Conservation (phyloP, 2,329 filamentous ascomycete species). For the Zasmidium angulare region DNA sequence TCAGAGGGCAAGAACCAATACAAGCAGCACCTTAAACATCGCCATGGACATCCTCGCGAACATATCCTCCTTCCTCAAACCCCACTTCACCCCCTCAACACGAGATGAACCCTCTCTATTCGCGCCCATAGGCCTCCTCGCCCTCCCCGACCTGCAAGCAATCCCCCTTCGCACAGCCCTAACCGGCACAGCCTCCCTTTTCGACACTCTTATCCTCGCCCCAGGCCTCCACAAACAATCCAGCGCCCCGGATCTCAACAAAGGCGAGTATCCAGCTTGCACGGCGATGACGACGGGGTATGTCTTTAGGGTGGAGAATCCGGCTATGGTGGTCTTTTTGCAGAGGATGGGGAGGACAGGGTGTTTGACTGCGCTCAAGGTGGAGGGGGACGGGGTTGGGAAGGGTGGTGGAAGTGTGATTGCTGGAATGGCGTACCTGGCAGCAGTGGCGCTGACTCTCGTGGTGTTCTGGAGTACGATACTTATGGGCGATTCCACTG, state of each 20-base stretch:
- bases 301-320: conserved; percentile 49
- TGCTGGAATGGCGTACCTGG: neutral
- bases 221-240: conserved; percentile 64
- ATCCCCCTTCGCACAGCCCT: conserved; percentile 58
- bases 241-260: conserved; percentile 50
- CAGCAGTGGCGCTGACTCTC: conserved; percentile 17
- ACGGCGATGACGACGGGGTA: conserved; percentile 47
- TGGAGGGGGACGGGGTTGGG: conserved; percentile 4
- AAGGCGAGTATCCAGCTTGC: conserved; percentile 42
- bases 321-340: conserved; percentile 56
- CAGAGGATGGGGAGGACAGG: conserved; percentile 31
- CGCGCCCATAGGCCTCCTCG: conserved; percentile 54
- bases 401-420: neutral
- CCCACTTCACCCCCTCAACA: too few relatives aligned
- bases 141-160: conserved; percentile 59
- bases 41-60: too few relatives aligned
- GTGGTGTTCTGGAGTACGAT: neutral
- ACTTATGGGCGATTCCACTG: conserved; percentile 40
- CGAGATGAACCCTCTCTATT: neutral
- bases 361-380: conserved; percentile 29
- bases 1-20: too few relatives aligned
- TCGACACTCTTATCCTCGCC: conserved; percentile 58
- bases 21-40: too few relatives aligned
- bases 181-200: conserved; percentile 56
- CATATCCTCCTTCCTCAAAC: too few relatives aligned